phyloP scores from a whole-genome alignment of 2,329 filamentous ascomycete species.

The Botrytis tulipae region DNA sequence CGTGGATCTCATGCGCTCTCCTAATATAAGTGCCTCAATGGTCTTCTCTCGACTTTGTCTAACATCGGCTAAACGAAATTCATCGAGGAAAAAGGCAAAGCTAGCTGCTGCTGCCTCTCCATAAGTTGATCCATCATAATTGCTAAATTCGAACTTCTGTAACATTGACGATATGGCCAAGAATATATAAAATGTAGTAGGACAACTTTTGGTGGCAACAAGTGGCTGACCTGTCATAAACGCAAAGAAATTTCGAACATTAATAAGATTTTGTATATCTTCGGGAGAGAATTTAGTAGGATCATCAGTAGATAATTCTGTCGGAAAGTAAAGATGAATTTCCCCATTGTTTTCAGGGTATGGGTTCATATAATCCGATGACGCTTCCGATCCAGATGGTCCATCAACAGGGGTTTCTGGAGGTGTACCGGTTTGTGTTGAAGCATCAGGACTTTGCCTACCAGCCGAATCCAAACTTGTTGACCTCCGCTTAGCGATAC shows the following conservation, averaged over 20 bases:
- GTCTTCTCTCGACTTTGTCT: constrained; percentile 82
- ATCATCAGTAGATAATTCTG: constrained; percentile 24
- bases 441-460: constrained; percentile 37
- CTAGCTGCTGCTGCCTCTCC: constrained; percentile 61
- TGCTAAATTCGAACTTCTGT: constrained; percentile 56
- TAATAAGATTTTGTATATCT: constrained; percentile 56
- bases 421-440: constrained; percentile 40
- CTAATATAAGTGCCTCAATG: constrained; percentile 83
- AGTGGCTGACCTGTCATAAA: constrained; percentile 63
- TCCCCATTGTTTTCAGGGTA: constrained; percentile 45
- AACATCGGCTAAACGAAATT: constrained; percentile 75
- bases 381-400: constrained; percentile 24
- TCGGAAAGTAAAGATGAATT: constrained; percentile 53
- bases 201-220: constrained; percentile 54
- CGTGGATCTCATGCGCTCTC: constrained; percentile 79
- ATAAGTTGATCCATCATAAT: constrained; percentile 56
- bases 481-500: constrained; percentile 30
- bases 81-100: constrained; percentile 74
- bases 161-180: constrained; percentile 54
- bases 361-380: constrained; percentile 29
- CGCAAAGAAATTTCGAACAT: constrained; percentile 63
- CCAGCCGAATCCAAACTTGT: constrained; percentile 46
- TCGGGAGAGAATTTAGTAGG: constrained; percentile 39
- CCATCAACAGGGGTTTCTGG: constrained; percentile 36
- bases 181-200: constrained; percentile 55